phyloP scores from a whole-genome alignment of 306 rosid genomes.

The Pyrus communis region DNA sequence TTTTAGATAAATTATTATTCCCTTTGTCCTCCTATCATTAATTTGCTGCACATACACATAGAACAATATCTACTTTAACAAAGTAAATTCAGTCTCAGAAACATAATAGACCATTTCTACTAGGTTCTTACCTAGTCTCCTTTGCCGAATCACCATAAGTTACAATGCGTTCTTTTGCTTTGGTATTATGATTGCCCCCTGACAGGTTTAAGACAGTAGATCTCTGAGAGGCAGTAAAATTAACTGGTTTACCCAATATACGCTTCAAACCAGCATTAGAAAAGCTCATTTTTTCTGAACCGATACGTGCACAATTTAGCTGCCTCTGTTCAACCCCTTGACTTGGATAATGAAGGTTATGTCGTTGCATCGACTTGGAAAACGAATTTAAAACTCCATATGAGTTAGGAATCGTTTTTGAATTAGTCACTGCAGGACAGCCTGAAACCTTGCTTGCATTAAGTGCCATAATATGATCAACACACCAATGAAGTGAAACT shows the following conservation, averaged over 20 bases:
- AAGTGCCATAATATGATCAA: conserved; percentile 53
- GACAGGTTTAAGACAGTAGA: conserved; percentile 44
- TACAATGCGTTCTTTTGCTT: conserved; percentile 42
- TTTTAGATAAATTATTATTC: not conserved
- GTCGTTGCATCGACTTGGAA: conserved; percentile 36
- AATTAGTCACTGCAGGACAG: conserved; percentile 43
- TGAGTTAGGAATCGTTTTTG: conserved; percentile 37
- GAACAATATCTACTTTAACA: not conserved
- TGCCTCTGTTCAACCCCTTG: conserved; percentile 34
- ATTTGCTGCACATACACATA: not conserved
- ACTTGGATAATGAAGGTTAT: conserved; percentile 32
- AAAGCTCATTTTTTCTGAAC: conserved; percentile 25
- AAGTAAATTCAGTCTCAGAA: not conserved
- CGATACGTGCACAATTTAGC: conserved; percentile 26
- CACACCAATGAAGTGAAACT: conserved; percentile 19
- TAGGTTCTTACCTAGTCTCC: conserved; percentile 39
- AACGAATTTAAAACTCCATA: conserved; percentile 29
- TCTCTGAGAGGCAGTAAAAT: conserved; percentile 35
- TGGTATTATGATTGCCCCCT: conserved; percentile 47
- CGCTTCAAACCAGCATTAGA: conserved; percentile 26
- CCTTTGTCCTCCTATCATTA: not conserved
- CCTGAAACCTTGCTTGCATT: conserved; percentile 57
- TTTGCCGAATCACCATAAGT: conserved; percentile 51
- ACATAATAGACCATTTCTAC: not conserved
- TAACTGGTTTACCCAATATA: conserved; percentile 34